Evolutionary conservation across 148 eudicot species (phyloP).

Genomic region (Cornus florida): DNA sequence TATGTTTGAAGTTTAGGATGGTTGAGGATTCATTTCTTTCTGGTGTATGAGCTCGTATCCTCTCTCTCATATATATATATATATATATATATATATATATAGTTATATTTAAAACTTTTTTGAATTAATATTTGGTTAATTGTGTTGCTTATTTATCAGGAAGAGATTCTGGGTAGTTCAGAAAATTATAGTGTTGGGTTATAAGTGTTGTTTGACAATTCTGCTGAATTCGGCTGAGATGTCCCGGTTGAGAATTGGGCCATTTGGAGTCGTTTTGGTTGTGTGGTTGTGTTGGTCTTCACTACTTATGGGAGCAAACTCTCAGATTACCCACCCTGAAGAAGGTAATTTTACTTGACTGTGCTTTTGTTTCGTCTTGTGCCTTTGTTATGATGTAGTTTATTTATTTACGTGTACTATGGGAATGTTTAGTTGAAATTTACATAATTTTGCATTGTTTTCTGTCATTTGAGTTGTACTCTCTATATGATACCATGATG

Average conservation of each 20-base stretch:
- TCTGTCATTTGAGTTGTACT: background rate
- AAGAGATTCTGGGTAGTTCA: slow-evolving; percentile 3
- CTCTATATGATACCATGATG: background rate
- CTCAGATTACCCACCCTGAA: slow-evolving; percentile 18
- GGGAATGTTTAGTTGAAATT: background rate
- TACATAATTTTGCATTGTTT: background rate
- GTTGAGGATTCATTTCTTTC: background rate
- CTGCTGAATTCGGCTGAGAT: slow-evolving; percentile 11
- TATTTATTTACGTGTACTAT: background rate
- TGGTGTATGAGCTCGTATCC: too few relatives aligned
- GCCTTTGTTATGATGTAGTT: background rate
- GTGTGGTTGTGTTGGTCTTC: slow-evolving; percentile 15
- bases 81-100: too few relatives aligned
- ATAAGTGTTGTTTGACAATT: background rate
- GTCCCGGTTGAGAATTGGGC: slow-evolving; percentile 14
- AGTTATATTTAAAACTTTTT: background rate
- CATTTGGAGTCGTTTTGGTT: background rate
- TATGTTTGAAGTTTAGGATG: background rate
- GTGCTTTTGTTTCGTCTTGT: background rate
- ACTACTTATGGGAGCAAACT: slow-evolving; percentile 13
- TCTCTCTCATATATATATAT: too few relatives aligned
- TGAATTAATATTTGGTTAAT: background rate
- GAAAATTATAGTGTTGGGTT: background rate
- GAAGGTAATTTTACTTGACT: slow-evolving; percentile 20
- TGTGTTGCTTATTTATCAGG: background rate